Conservation (phyloP, 306 rosid genomes). For the Dryas drummondii region DNA sequence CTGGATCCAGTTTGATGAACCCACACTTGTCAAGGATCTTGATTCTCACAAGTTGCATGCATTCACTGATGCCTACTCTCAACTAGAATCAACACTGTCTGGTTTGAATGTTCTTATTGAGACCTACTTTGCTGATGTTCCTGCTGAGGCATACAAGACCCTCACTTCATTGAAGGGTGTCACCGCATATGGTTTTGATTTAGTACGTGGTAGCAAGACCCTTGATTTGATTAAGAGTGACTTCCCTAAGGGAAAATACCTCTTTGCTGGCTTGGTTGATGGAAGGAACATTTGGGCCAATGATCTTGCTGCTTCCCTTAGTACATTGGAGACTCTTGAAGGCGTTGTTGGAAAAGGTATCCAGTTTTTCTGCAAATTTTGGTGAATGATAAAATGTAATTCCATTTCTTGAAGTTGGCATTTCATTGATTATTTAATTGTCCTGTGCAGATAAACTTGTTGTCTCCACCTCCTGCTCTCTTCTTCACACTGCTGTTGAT, state of each 20-base stretch:
- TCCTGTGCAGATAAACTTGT: constrained; percentile 62
- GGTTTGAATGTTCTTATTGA: constrained; percentile 72
- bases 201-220: constrained; percentile 77
- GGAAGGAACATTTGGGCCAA: constrained; percentile 98
- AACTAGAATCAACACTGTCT: constrained; percentile 61
- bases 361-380: constrained; percentile 8
- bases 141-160: constrained; percentile 77
- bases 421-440: constrained; percentile 1
- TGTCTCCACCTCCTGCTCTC: constrained; percentile 86
- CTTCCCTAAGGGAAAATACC: constrained; percentile 72
- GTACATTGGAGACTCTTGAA: constrained; percentile 52
- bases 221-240: constrained; percentile 65
- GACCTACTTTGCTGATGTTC: constrained; percentile 89
- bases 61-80: constrained; percentile 67
- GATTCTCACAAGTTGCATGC: constrained; percentile 73
- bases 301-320: constrained; percentile 67
- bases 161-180: constrained; percentile 73
- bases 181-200: constrained; percentile 76
- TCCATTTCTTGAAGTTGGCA: not conserved
- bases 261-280: constrained; percentile 92
- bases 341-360: constrained; percentile 84
- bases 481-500: constrained; percentile 93
- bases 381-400: constrained; percentile 5
- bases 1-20: constrained; percentile 89
- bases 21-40: constrained; percentile 82